These are phyloP conservation scores for Gossypium laxum DNA, from an alignment of 441 rosid genomes.

Conservation along the genomic window DNA sequence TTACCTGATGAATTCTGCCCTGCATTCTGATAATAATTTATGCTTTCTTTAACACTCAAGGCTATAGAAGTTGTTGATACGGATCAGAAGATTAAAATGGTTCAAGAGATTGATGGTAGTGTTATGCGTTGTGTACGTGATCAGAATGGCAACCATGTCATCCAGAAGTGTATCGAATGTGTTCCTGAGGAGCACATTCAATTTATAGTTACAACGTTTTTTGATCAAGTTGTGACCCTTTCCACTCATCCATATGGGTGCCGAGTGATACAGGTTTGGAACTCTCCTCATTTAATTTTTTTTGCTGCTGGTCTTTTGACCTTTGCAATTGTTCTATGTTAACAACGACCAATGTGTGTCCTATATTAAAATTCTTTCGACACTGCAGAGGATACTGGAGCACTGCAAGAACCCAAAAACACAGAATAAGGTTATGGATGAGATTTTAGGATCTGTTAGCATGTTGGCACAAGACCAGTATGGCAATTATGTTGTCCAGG, in stretches of 20 bases:
- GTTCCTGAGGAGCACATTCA: conserved; percentile 53
- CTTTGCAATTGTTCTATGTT: not conserved
- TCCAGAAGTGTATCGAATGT: conserved; percentile 78
- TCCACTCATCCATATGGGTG: conserved; percentile 91
- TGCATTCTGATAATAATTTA: conserved; percentile 8
- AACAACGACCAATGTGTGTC: not conserved
- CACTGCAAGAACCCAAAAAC: conserved; percentile 20
- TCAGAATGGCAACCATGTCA: conserved; percentile 86
- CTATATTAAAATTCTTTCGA: conserved; percentile 4
- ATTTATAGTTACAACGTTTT: conserved; percentile 37
- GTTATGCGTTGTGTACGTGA: conserved; percentile 82
- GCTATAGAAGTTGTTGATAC: conserved; percentile 82
- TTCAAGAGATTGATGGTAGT: conserved; percentile 70
- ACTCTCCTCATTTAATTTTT: not conserved
- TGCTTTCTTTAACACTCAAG: conserved; percentile 24
- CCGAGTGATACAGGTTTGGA: conserved; percentile 70
- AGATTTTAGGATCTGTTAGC: conserved; percentile 64
- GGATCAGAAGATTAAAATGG: conserved; percentile 80
- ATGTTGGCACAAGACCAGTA: conserved; percentile 84
- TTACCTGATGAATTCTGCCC: not conserved
- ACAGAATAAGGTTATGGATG: conserved; percentile 72
- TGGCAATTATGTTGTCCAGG: conserved; percentile 90
- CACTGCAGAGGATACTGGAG: conserved; percentile 68
- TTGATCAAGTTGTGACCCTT: conserved; percentile 59
- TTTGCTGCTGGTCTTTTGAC: not conserved